Base-by-base conservation (phyloP, 257 asterid species). In the Solanum pimpinellifolium region DNA sequence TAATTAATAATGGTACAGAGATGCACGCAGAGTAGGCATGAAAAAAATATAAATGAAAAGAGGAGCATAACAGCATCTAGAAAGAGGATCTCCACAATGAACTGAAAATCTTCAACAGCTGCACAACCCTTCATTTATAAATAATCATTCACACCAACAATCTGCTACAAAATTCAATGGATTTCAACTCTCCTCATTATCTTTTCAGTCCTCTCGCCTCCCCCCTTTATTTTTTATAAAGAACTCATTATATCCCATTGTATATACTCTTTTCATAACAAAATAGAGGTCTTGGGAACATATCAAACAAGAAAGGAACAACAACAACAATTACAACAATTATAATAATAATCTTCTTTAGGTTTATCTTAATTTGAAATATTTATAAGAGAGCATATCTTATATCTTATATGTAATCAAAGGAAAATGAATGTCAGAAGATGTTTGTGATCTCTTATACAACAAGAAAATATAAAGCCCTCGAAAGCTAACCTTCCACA, bases 401-500 rank as follows among this genome's bases (percentile, higher is more conserved):
- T 7, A 47, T 27, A 31, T 16, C 44, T 29, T 10, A 18, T 29
- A 49, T 29, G 85, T 11, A 6, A 29, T 81, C 46, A 81, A 49
- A 81, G 29, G 69, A 47, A 27, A 81, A 81, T 5, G 7, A 44
- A 18, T 29, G 65, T 78, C 41, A 49, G 44, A 81, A 49, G 59
- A 86, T 73, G 62, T 4, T 77, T 77, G 74, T 46, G 14, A 73
- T 47, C 83, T 33, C 60, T 16, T 62, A 35, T 12, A 33, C 13
- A 72, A 47, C 39, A 73, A 44, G 52, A 62, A 21, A 73, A 60
- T 39, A 21, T 72, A 72, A 5, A 72, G 70, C 87, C 21, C 20
- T 73, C 73, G 83, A 86, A n/a, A 62, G 77, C 90, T 89, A 83
- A 97, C 99, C 98, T 94, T 83, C 99, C 99, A 97, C 76, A 96